phyloP scores from a whole-genome alignment of 192 early-diverging fungal species.

The Entomortierella lignicola region DNA sequence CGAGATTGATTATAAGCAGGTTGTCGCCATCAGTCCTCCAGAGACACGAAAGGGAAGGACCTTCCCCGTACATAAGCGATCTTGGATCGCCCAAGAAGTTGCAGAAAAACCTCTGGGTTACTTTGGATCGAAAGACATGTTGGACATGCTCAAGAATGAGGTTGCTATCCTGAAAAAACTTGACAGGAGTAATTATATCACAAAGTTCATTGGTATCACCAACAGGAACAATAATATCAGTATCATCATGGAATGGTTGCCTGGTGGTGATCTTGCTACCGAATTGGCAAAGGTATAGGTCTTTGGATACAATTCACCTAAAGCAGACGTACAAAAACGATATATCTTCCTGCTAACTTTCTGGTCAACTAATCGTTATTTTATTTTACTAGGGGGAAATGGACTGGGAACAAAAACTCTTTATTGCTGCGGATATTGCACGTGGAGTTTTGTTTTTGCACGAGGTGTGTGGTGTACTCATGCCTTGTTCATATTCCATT shows the following conservation, averaged over 20 bases:
- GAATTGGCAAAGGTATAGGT: constrained; percentile 25
- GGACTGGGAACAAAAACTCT: constrained; percentile 51
- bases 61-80: constrained; percentile 49
- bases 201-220: constrained; percentile 49
- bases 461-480: constrained; percentile 25
- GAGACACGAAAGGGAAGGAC: constrained; percentile 46
- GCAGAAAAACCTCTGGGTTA: constrained; percentile 48
- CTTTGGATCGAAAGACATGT: constrained; percentile 52
- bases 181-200: constrained; percentile 50
- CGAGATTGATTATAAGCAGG: constrained; percentile 44
- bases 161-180: constrained; percentile 53
- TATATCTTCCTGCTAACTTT: not conserved
- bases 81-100: constrained; percentile 48
- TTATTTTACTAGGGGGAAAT: constrained; percentile 21
- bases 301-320: not conserved
- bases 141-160: constrained; percentile 51
- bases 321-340: no score
- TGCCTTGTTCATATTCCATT: no score
- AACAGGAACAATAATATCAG: constrained; percentile 49
- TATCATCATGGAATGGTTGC: constrained; percentile 54
- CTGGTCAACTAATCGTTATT: not conserved
- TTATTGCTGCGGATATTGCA: constrained; percentile 41
- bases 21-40: constrained; percentile 23
- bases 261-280: constrained; percentile 43
- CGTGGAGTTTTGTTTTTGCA: constrained; percentile 40